These are phyloP conservation scores for Lactarius vividus DNA, from an alignment of 768 basidiomycete species.

Conservation along the genomic window DNA sequence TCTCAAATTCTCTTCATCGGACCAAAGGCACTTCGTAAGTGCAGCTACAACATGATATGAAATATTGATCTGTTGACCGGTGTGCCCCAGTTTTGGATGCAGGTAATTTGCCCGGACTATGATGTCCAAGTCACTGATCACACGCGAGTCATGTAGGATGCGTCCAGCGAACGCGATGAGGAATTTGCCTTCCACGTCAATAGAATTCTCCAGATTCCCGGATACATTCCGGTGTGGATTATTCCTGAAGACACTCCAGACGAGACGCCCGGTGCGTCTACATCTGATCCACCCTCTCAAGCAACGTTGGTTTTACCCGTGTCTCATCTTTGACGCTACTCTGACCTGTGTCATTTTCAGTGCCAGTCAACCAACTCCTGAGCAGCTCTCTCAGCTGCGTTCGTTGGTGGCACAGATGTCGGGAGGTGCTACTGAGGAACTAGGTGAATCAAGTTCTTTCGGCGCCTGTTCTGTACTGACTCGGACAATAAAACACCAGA, in stretches of 20 bases:
- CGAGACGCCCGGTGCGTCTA: slow-evolving; percentile 43
- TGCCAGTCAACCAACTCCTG: slow-evolving; percentile 43
- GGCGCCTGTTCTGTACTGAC: slow-evolving; percentile 15
- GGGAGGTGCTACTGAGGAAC: slow-evolving; percentile 35
- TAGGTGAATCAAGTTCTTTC: slow-evolving; percentile 35
- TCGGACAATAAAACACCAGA: slow-evolving; percentile 39
- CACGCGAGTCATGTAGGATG: slow-evolving; percentile 48
- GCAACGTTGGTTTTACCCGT: slow-evolving; percentile 15
- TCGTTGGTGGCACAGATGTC: slow-evolving; percentile 46
- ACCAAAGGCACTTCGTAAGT: slow-evolving; percentile 86
- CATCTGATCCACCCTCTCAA: slow-evolving; percentile 37
- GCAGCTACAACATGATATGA: neutral
- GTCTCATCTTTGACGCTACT: neutral
- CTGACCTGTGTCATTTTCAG: slow-evolving; percentile 11
- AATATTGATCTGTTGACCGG: neutral
- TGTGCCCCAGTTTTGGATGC: slow-evolving; percentile 73
- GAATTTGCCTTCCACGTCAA: slow-evolving; percentile 76
- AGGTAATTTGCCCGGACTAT: slow-evolving; percentile 45
- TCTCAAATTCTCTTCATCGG: slow-evolving; percentile 87
- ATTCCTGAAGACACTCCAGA: slow-evolving; percentile 34
- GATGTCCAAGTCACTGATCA: neutral
- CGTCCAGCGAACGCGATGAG: slow-evolving; percentile 60
- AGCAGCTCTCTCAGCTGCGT: slow-evolving; percentile 63
- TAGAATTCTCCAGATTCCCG: slow-evolving; percentile 63
- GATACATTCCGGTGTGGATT: slow-evolving; percentile 58